Evolutionary conservation across 495 filamentous ascomycete genomes (phyloP), one percentile per base, ranked within the genome.

Genomic region (Apiosordaria backusii): DNA sequence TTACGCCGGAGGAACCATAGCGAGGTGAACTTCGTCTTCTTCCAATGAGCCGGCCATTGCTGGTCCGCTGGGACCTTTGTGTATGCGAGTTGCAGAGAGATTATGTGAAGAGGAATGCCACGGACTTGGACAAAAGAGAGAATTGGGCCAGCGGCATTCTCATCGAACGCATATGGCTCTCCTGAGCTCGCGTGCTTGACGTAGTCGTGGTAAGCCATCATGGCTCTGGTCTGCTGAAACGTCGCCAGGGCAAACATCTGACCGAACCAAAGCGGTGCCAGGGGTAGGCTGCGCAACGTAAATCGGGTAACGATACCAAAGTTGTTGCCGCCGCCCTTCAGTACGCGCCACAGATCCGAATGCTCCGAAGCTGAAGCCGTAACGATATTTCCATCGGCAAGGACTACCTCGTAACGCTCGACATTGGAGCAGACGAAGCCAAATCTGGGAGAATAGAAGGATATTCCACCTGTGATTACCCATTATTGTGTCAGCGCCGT

Each of bases 291-390:
- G 40, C 40, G 40, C 40, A 50, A 16, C 7, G 40, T 50, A 16
- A 50, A 7, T 50, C 40, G 40, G 21, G 81, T 84, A 21, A 83
- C 80, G 5, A 84, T 74, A 6, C 84, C 84, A 60, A 84, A 85
- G 72, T 82, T 85, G 57, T 70, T 70, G 67, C 72, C 79, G 65
- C 77, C 81, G 1, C 82, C 83, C 70, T 83, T 83, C 58, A 86
- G 74, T 21, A 82, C 84, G 74, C 79, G 81, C 73, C 77, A 85
- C 3, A 87, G 77, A 68, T 86, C 83, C 4, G 74, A 19, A 68
- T 84, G 58, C 15, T 61, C 62, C 13, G 64, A 68, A 35, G 72
- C 68, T 63, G 75, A 80, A 13, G 75, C 62, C 24, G 61, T 63
- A n/a, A 83, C 71, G 54, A 86, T 70, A 0, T 69, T 69, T 0